Percentiles rank a stretch among this genome's conserved stretches.
phyloP scores from a whole-genome alignment of 176 grass and related monocot species.

The Juncus effusus region DNA sequence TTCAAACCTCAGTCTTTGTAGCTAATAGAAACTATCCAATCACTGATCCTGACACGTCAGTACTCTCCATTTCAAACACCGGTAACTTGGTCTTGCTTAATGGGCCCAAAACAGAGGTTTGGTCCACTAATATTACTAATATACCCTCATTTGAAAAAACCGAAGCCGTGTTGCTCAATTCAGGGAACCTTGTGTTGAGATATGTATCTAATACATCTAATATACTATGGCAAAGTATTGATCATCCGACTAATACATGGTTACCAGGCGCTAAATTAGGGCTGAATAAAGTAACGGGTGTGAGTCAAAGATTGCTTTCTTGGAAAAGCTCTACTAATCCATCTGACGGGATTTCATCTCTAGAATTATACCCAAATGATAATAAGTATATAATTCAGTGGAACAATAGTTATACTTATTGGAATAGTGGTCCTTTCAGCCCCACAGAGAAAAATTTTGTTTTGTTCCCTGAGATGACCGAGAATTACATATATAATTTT shows the following conservation, averaged over 20 bases:
- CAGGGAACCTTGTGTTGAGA: slow-evolving; percentile 52
- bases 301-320: slow-evolving; percentile 42
- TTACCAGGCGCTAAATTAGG: slow-evolving; percentile 57
- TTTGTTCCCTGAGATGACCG: slow-evolving; percentile 57
- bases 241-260: slow-evolving; percentile 66
- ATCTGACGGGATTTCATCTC: slow-evolving; percentile 45
- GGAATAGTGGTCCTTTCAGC: slow-evolving; percentile 46
- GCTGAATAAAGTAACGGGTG: slow-evolving; percentile 29
- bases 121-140: slow-evolving; percentile 45
- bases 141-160: slow-evolving; percentile 21
- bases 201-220: slow-evolving; percentile 8
- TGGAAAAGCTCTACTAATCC: slow-evolving; percentile 46
- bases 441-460: slow-evolving; percentile 31
- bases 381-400: slow-evolving; percentile 31
- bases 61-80: slow-evolving; percentile 29
- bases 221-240: slow-evolving; percentile 57
- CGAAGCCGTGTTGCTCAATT: slow-evolving; percentile 44
- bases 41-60: slow-evolving; percentile 28
- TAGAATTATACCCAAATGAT: slow-evolving; percentile 36
- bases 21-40: slow-evolving; percentile 52
- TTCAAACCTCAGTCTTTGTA: slow-evolving; percentile 43
- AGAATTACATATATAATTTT: slow-evolving; percentile 42
- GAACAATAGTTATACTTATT: slow-evolving; percentile 33
- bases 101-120: slow-evolving; percentile 16
- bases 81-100: slow-evolving; percentile 42